Percentiles rank a stretch among this genome's conserved stretches.
phyloP scores from a whole-genome alignment of 768 basidiomycete genomes.

The Rhodosporidiobolus sp. region DNA sequence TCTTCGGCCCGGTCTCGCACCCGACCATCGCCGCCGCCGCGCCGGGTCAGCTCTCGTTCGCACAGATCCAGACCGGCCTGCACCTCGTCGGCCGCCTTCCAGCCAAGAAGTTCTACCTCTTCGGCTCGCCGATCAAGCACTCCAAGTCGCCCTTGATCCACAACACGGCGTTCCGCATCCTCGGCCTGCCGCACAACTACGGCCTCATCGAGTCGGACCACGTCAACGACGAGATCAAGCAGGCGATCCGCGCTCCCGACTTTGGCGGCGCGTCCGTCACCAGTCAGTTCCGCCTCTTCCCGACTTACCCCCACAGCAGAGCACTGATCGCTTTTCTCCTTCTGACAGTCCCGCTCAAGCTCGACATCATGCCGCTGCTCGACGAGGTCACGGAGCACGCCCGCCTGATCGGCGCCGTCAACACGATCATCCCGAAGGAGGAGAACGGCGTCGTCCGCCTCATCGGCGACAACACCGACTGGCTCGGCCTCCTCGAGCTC shows the following conservation, averaged over 20 bases:
- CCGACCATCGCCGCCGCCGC: conserved; percentile 78
- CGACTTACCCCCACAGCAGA: neutral
- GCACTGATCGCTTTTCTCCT: neutral
- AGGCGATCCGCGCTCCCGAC: conserved; percentile 60
- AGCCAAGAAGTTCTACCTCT: conserved; percentile 71
- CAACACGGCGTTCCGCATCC: conserved; percentile 74
- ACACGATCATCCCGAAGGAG: conserved; percentile 70
- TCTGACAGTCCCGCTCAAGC: conserved; percentile 73
- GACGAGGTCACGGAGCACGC: conserved; percentile 78
- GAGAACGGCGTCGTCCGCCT: conserved; percentile 55
- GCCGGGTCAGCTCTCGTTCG: conserved; percentile 87
- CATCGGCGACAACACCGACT: conserved; percentile 93
- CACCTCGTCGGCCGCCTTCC: conserved; percentile 77
- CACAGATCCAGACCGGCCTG: conserved; percentile 76
- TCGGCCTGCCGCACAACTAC: conserved; percentile 83
- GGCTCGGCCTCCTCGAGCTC: conserved; percentile 76
- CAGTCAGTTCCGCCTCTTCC: conserved; percentile 46
- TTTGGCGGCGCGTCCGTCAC: conserved; percentile 97
- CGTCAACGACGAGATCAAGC: conserved; percentile 65
- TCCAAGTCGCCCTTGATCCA: conserved; percentile 92
- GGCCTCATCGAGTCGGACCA: conserved; percentile 67
- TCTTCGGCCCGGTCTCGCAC: conserved; percentile 87
- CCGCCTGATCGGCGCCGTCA: conserved; percentile 84
- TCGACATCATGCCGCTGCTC: conserved; percentile 79
- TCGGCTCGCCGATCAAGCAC: conserved; percentile 80